Conservation (phyloP, 805 yeast genomes). For the Cyberlindnera mrakii region DNA sequence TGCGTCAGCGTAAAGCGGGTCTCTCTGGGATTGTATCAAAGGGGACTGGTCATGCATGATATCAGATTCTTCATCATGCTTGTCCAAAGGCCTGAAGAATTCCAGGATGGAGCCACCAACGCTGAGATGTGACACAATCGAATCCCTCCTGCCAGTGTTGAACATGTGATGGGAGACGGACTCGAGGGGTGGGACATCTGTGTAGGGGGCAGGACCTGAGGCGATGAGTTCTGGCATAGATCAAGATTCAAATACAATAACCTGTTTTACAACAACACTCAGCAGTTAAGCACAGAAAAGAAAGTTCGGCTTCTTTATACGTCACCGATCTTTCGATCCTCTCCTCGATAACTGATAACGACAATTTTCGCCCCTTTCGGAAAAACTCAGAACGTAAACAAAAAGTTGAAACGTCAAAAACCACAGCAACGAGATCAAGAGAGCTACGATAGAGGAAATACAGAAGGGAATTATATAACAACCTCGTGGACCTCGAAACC, state of each 20-base stretch:
- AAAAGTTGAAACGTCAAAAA: not conserved
- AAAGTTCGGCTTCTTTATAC: too few species aligned
- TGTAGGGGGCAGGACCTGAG: slow-evolving; percentile 21
- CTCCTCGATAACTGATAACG: too few species aligned
- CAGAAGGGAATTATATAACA: slow-evolving; percentile 14
- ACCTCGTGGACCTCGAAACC: slow-evolving; percentile 82
- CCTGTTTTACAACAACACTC: too few species aligned
- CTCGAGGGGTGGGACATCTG: slow-evolving; percentile 20
- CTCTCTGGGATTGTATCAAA: slow-evolving; percentile 16
- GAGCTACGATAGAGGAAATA: too few species aligned
- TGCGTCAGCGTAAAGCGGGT: slow-evolving; percentile 12
- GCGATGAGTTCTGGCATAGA: slow-evolving; percentile 5
- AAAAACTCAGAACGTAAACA: not conserved
- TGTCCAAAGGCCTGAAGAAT: slow-evolving; percentile 15
- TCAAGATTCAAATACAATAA: too few species aligned
- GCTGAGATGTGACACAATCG: slow-evolving; percentile 12
- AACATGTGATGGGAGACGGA: slow-evolving; percentile 19
- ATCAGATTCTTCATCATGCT: slow-evolving; percentile 7
- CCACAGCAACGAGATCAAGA: too few species aligned
- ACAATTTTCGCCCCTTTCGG: too few species aligned
- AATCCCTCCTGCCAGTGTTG: slow-evolving; percentile 15
- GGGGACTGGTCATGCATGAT: slow-evolving; percentile 17
- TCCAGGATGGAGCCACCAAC: slow-evolving; percentile 22
- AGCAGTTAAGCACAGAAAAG: too few species aligned
- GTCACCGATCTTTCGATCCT: too few species aligned